phyloP scores from a whole-genome alignment of 495 filamentous ascomycete species.

The Aspergillus bridgeri region DNA sequence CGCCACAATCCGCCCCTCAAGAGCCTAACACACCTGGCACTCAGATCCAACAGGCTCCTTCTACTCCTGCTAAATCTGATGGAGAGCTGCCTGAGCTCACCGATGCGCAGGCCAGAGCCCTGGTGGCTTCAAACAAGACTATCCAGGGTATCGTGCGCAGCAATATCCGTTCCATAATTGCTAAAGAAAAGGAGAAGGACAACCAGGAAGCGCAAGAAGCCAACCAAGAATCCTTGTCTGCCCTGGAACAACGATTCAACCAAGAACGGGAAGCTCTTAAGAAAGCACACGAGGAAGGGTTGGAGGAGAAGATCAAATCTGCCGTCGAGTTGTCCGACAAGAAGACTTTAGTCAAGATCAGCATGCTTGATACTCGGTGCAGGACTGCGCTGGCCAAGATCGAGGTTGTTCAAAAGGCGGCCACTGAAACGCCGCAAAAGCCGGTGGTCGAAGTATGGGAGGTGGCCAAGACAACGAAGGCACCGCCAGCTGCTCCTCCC shows the following conservation, averaged over 20 bases:
- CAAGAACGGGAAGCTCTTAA: slow-evolving; percentile 62
- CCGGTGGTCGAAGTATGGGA: slow-evolving; percentile 85
- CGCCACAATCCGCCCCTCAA: slow-evolving; percentile 52
- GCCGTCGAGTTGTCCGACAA: slow-evolving; percentile 50
- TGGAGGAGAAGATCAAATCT: slow-evolving; percentile 43
- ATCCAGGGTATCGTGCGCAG: slow-evolving; percentile 61
- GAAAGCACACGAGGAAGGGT: slow-evolving; percentile 45
- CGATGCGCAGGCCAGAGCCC: slow-evolving; percentile 61
- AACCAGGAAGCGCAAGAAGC: slow-evolving; percentile 43
- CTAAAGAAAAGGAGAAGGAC: slow-evolving; percentile 54
- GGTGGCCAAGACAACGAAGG: slow-evolving; percentile 66
- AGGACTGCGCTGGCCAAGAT: slow-evolving; percentile 66
- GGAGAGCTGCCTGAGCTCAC: slow-evolving; percentile 36
- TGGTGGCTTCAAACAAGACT: slow-evolving; percentile 61
- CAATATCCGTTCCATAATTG: slow-evolving; percentile 62
- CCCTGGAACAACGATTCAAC: slow-evolving; percentile 48
- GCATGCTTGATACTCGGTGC: slow-evolving; percentile 72
- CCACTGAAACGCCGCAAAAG: slow-evolving; percentile 74
- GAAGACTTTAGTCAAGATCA: slow-evolving; percentile 66
- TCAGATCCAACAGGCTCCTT: slow-evolving; percentile 28
- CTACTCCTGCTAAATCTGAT: slow-evolving; percentile 34
- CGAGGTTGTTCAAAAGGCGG: slow-evolving; percentile 73
- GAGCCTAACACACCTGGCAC: slow-evolving; percentile 43
- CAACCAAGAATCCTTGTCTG: slow-evolving; percentile 29
- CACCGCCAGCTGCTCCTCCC: slow-evolving; percentile 40